Percentiles rank a stretch among this genome's conserved stretches.
phyloP scores from a whole-genome alignment of 2,329 filamentous ascomycete genomes.

The Aspergillus brasiliensis region DNA sequence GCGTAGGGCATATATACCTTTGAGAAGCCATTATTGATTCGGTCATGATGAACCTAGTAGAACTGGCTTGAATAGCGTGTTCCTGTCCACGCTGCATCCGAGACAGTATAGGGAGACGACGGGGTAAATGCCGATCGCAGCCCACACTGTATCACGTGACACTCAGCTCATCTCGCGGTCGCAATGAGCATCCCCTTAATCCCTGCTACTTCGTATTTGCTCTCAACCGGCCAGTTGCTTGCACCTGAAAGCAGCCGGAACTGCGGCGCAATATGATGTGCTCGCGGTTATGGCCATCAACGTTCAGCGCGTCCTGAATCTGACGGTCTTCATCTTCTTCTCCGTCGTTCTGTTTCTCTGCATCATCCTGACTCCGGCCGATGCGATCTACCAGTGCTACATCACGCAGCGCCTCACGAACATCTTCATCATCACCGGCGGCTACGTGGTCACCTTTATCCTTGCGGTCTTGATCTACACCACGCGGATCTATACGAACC shows the following conservation, averaged over 20 bases:
- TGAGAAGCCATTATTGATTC: background rate
- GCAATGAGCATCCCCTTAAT: background rate
- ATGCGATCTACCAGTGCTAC: slow-evolving; percentile 77
- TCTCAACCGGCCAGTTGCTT: background rate
- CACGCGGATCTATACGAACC: slow-evolving; percentile 82
- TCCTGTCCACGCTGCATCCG: too few species aligned
- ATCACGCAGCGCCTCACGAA: slow-evolving; percentile 70
- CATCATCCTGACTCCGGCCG: slow-evolving; percentile 76
- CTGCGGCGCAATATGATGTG: slow-evolving; percentile 25
- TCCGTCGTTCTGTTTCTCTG: slow-evolving; percentile 72
- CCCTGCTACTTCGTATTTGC: background rate
- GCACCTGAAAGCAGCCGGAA: slow-evolving; percentile 1
- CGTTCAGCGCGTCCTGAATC: slow-evolving; percentile 80
- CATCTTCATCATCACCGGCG: slow-evolving; percentile 76
- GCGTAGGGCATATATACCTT: slow-evolving; percentile 1
- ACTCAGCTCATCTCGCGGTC: background rate
- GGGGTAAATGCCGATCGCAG: background rate
- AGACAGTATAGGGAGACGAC: too few species aligned
- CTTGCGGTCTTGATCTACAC: slow-evolving; percentile 76
- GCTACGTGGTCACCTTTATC: slow-evolving; percentile 72
- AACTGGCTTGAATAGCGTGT: background rate
- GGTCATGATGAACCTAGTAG: background rate
- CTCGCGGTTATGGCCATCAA: slow-evolving; percentile 35
- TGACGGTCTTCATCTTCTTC: slow-evolving; percentile 73
- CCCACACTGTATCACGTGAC: background rate